A percentile compares a stretch with the other conserved stretches of the same genome.
Evolutionary conservation across 2,329 filamentous ascomycete genomes (phyloP).

Genomic region (Leptographium flavum): DNA sequence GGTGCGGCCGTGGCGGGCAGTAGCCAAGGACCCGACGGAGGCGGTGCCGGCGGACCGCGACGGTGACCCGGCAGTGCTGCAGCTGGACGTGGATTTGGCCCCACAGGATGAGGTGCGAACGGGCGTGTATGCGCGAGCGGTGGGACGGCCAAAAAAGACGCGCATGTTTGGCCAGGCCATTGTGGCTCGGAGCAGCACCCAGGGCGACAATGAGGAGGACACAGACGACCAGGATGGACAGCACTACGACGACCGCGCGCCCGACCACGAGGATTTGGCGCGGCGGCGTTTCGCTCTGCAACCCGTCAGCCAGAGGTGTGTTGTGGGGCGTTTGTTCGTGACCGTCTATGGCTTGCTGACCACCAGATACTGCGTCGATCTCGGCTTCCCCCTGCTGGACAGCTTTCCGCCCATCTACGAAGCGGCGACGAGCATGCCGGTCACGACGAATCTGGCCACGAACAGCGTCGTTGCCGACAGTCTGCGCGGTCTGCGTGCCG

Average conservation of each 20-base stretch:
- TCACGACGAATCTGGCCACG: constrained; percentile 53
- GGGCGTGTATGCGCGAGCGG: neutral
- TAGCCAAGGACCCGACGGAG: constrained; percentile 9
- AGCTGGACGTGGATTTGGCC: constrained; percentile 26
- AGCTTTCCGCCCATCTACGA: constrained; percentile 71
- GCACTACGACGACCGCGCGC: neutral
- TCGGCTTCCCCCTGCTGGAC: constrained; percentile 64
- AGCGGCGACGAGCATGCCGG: constrained; percentile 25
- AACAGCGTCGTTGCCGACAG: constrained; percentile 58
- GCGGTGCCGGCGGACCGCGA: constrained; percentile 12
- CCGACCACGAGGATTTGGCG: constrained; percentile 10
- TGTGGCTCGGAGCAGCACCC: constrained; percentile 14
- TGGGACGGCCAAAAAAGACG: constrained; percentile 3
- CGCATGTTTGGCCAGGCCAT: constrained; percentile 29
- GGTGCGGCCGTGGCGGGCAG: constrained; percentile 17
- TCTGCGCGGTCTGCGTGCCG: constrained; percentile 50
- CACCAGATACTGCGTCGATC: constrained; percentile 32
- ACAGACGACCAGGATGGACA: constrained; percentile 5
- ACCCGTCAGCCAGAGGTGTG: constrained; percentile 15
- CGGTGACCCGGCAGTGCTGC: constrained; percentile 15
- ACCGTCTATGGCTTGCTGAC: no score
- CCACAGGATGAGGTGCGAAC: constrained; percentile 21
- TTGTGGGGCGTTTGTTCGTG: neutral
- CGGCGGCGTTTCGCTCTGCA: constrained; percentile 14
- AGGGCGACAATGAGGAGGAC: constrained; percentile 10